Conservation (phyloP, 495 filamentous ascomycete genomes). For the Lasiosphaeriaceae sp. region DNA sequence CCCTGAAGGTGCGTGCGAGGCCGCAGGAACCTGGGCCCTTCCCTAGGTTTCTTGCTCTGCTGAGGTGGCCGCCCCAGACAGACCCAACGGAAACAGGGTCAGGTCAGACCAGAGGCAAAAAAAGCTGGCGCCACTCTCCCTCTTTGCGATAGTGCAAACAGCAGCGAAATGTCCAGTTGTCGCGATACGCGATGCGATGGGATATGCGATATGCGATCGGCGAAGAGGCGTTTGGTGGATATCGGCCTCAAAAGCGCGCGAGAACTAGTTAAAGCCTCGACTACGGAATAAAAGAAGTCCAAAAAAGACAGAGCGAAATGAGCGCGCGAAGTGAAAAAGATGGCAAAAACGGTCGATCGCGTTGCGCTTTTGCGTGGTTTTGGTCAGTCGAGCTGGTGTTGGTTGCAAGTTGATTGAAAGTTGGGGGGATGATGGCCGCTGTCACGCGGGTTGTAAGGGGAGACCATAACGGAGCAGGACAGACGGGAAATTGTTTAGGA, state of each 20-base stretch:
- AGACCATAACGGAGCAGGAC: constrained; percentile 8
- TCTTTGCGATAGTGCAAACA: constrained; percentile 6
- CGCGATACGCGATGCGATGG: constrained; percentile 6
- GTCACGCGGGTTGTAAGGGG: constrained; percentile 34
- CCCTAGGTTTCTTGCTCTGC: constrained; percentile 5
- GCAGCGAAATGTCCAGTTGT: neutral
- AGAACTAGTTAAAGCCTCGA: constrained; percentile 39
- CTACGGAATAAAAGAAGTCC: constrained; percentile 3
- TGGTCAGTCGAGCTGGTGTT: constrained; percentile 19
- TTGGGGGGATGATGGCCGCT: constrained; percentile 25
- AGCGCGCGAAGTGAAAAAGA: constrained; percentile 23
- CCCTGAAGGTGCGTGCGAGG: constrained; percentile 4
- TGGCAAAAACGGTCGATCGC: constrained; percentile 12
- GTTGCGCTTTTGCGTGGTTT: constrained; percentile 23
- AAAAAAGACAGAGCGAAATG: constrained; percentile 20
- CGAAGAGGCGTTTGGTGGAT: constrained; percentile 1
- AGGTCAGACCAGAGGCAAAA: constrained; percentile 7
- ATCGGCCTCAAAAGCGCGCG: constrained; percentile 24
- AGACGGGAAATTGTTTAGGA: constrained; percentile 28
- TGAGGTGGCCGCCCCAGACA: constrained; percentile 28
- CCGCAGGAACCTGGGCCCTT: constrained; percentile 4
- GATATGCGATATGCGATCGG: constrained; percentile 3
- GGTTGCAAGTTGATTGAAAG: constrained; percentile 25
- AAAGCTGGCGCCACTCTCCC: constrained; percentile 20
- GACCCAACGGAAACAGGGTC: constrained; percentile 25